Evolutionary conservation across 805 yeast species (phyloP), one percentile per base, ranked within the genome.

Genomic region (Danielozyma ontarioensis): DNA sequence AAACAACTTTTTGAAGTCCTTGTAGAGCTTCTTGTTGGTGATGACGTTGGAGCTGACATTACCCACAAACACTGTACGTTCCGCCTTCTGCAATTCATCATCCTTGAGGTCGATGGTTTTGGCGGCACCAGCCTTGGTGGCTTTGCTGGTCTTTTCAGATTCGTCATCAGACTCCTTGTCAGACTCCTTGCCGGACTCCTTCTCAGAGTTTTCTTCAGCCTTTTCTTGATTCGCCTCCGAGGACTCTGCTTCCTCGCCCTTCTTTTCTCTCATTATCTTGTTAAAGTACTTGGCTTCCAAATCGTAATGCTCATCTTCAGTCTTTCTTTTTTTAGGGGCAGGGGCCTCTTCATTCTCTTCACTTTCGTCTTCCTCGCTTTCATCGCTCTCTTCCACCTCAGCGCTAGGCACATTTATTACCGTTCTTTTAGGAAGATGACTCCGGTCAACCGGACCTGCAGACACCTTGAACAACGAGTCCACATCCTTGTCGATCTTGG

Each of bases 61-160:
- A 28, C 97, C 97, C 7, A 93, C 80, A 50, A 93, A 93, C 0
- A 90, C 67, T 0, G 96, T 87, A 46, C 81, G 72, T 44, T 83
- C 86, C 4, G 95, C 94, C 57, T 85, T 84, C 45, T 76, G 84
- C 31, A 83, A 64, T 53, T 87, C 95, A n/a, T 62, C 62, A 41
- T 78, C 80, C 52, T 80, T 80, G 39, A 81, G 57, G 58, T 82
- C 82, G 29, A 79, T 48, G 3, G 63, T 57, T 42, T 68, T 71
- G 25, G 83, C 81, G 2, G 49, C 49, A 17, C 44, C 45, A 11
- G 42, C 13, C 31, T 48, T 42, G n/a, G n/a, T n/a, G 16, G 44
- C 34, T 11, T 28, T 25, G 14, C 36, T 17, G 25, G 41, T 40
- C 3, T 38, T 8, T 26, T 33, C 36, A 11, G 37, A n/a, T 18